Conservation (phyloP, 106 monocot species). For the Dendrobium officinale region DNA sequence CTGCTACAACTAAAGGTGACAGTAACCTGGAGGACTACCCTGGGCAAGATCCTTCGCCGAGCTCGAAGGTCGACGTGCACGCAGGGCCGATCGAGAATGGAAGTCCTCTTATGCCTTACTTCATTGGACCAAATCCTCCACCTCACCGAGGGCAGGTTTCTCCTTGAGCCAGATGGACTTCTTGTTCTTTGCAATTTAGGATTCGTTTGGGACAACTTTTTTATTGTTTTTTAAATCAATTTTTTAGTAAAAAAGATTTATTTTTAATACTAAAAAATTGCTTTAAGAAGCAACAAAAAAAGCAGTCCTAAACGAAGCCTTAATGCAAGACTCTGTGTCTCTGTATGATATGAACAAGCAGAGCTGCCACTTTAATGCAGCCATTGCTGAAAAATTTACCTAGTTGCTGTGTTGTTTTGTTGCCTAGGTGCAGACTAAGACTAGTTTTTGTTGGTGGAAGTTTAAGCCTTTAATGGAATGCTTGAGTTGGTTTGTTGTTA, state of each 20-base stretch:
- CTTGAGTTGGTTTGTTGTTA: too few species aligned
- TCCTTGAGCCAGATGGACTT: background rate
- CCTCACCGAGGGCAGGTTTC: background rate
- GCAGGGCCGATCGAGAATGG: conserved; percentile 18
- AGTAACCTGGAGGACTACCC: conserved; percentile 14
- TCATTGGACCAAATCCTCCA: background rate
- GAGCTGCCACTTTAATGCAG: too few species aligned
- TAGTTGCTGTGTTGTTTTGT: background rate
- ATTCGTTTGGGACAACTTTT: too few species aligned
- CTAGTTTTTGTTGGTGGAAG: too few species aligned
- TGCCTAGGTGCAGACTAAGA: background rate
- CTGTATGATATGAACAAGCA: too few species aligned
- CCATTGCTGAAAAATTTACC: background rate
- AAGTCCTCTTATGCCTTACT: background rate
- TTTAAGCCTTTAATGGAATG: too few species aligned
- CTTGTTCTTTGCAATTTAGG: background rate
- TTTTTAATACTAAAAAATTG: too few species aligned
- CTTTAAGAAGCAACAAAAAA: too few species aligned
- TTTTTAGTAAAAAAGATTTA: too few species aligned
- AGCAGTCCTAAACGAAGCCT: too few species aligned
- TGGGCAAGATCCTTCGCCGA: conserved; percentile 15
- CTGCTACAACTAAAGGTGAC: background rate
- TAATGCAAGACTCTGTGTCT: too few species aligned
- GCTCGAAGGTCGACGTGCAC: conserved; percentile 15
- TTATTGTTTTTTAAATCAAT: too few species aligned